Conservation (phyloP, 2,329 filamentous ascomycete genomes). For the Aspergillus candidus region DNA sequence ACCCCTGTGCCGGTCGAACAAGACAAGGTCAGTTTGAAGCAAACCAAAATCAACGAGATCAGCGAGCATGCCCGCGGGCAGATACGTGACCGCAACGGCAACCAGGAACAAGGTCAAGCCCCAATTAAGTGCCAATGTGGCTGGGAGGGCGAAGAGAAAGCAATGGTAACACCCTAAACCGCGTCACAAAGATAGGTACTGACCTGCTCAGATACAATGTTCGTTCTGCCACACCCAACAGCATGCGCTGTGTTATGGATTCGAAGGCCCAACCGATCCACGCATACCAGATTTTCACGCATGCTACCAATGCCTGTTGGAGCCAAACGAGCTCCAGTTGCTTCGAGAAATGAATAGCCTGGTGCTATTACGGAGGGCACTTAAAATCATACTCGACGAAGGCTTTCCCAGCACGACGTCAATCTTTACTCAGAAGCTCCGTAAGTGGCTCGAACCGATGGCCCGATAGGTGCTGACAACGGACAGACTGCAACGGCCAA, state of each 20-base stretch:
- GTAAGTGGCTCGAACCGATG: constrained; percentile 16
- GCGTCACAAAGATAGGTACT: constrained; percentile 4
- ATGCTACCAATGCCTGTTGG: constrained; percentile 44
- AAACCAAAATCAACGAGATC: constrained; percentile 15
- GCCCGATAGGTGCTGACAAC: constrained; percentile 8
- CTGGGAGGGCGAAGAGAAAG: constrained; percentile 31
- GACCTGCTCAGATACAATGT: constrained; percentile 36
- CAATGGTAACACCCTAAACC: constrained; percentile 33
- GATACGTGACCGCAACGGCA: background rate
- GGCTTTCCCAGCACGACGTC: constrained; percentile 23
- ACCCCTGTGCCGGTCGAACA: too few relatives aligned
- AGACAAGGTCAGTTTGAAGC: constrained; percentile 12
- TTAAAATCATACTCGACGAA: constrained; percentile 25
- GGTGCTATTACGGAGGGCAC: constrained; percentile 22
- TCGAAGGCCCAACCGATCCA: constrained; percentile 29
- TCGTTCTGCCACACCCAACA: constrained; percentile 41
- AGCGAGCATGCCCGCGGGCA: constrained; percentile 6
- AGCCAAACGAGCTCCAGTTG: constrained; percentile 21
- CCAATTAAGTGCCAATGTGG: constrained; percentile 39
- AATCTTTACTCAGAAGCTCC: constrained; percentile 25
- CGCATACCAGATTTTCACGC: constrained; percentile 38
- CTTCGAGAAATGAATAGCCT: constrained; percentile 23
- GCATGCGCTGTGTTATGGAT: constrained; percentile 45
- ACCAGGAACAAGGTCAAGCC: background rate
- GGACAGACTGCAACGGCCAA: constrained; percentile 26